Percentiles rank a stretch among this genome's conserved stretches.
Evolutionary conservation across 1,284 basidiomycete species (phyloP).

Genomic region (Pyrrhoderma noxium): DNA sequence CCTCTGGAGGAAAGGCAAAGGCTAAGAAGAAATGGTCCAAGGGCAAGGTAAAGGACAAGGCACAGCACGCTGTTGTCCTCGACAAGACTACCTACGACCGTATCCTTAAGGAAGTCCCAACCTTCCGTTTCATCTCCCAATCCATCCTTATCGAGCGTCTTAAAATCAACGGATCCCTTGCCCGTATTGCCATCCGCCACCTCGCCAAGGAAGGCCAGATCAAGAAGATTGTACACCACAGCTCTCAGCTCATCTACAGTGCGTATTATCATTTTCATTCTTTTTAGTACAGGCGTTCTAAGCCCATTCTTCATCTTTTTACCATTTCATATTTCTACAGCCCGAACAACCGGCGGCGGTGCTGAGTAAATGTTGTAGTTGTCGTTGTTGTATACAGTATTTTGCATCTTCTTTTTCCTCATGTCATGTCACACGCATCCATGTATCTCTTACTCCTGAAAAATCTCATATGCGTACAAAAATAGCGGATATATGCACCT

Average conservation of each 20-base stretch:
- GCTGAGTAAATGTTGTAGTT: not conserved
- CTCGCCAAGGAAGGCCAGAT: conserved; percentile 94
- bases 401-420: not conserved
- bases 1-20: conserved; percentile 72
- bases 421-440: conserved; percentile 5
- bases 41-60: conserved; percentile 99
- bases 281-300: not conserved
- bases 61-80: conserved; percentile 87
- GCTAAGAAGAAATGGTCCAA: conserved; percentile 99
- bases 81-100: conserved; percentile 91
- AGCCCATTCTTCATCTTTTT: not conserved
- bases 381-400: not conserved
- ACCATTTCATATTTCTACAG: conserved; percentile 5
- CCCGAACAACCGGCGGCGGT: conserved; percentile 8
- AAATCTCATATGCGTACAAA: not conserved
- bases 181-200: conserved; percentile 89
- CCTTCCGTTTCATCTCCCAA: conserved; percentile 99
- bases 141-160: conserved; percentile 96
- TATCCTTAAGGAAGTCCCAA: conserved; percentile 98
- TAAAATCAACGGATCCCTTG: conserved; percentile 94
- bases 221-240: conserved; percentile 96
- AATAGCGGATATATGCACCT: too few species aligned
- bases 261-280: conserved; percentile 29
- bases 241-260: conserved; percentile 92
- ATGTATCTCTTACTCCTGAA: conserved; percentile 12